Base-by-base conservation (phyloP, 495 filamentous ascomycete genomes). In the Pseudomonodictys pantanalensis region DNA sequence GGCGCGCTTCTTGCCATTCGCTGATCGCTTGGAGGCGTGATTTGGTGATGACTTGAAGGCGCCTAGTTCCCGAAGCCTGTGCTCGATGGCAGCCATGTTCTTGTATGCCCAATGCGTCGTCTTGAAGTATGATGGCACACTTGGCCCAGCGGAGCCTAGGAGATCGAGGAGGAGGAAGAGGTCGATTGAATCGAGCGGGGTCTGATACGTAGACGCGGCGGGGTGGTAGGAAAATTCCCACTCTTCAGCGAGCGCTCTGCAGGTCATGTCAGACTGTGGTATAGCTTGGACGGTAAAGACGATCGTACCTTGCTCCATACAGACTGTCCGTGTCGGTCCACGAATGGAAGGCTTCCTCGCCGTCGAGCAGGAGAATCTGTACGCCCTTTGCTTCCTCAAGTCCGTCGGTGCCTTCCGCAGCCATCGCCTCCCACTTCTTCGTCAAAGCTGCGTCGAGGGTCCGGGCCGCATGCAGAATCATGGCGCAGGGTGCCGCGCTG, bases 91-190 rank as follows among this genome's bases (percentile, higher is more conserved):
- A 0, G 86, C 86, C 68, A 97, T 76, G 23, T 78, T 76, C 60
- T 82, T 78, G 68, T 98, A 98, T 9, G 92, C 91, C 92, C 93
- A 97, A 64, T 98, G 93, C 2, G 93, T 97, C 2, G 87, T 88
- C 50, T 79, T 78, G 73, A 92, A 97, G 69, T 89, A 95, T 0
- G 88, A 92, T 6, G 86, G 86, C 9, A 98, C 79, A 0, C 65
- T 77, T 1, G 93, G 93, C 10, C 81, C 72, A 10, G 79, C 68
- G 0, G 87, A 71, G 1, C 93, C 93, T 5, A 98, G 81, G 8
- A 98, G 79, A 72, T 98, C 93, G 49, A 98, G 78, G 17, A 98
- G 84, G 23, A 98, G 80, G 72, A 98, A 97, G 38, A 98, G 76
- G 29, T 85, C 86, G 52, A 98, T 97, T 15, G 87, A 84, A 11